Evolutionary conservation across 805 yeast genomes (phyloP).

Genomic region (Sugiyamaella smithiae): DNA sequence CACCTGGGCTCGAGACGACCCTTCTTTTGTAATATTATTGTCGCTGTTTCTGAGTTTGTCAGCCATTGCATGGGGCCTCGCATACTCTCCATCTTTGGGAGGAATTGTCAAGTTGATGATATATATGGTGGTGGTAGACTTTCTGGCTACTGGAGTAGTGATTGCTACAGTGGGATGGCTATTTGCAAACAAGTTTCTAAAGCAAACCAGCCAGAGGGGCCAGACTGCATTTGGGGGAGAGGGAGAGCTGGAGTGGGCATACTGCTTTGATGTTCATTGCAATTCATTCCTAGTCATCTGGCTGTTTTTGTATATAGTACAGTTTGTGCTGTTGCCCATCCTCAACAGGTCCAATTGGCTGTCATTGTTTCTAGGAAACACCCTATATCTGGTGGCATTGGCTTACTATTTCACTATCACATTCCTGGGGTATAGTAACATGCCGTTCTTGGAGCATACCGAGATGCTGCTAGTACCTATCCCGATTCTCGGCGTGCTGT

Average conservation of each 20-base stretch:
- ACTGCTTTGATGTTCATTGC: constrained; percentile 92
- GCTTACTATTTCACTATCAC: constrained; percentile 76
- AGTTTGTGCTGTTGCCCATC: constrained; percentile 71
- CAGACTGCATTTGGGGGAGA: constrained; percentile 35
- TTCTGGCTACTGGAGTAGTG: constrained; percentile 63
- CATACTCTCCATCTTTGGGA: constrained; percentile 62
- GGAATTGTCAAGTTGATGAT: constrained; percentile 65
- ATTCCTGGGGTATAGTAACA: constrained; percentile 82
- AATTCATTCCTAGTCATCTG: constrained; percentile 82
- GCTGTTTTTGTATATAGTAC: constrained; percentile 70
- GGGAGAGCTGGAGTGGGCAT: constrained; percentile 78
- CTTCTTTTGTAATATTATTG: constrained; percentile 75
- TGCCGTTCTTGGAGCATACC: constrained; percentile 64
- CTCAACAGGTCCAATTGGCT: constrained; percentile 62
- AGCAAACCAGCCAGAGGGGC: constrained; percentile 19
- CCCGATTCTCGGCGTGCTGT: constrained; percentile 54
- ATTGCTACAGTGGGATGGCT: constrained; percentile 75
- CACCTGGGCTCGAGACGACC: constrained; percentile 89
- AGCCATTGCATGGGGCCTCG: constrained; percentile 88
- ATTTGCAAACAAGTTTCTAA: constrained; percentile 61
- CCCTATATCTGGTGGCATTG: constrained; percentile 69
- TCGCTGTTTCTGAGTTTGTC: constrained; percentile 64
- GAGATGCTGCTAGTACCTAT: constrained; percentile 63
- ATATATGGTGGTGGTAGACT: constrained; percentile 84
- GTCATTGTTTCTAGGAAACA: constrained; percentile 72